A percentile compares a stretch with the other conserved stretches of the same genome.
Conservation (phyloP, 2,329 filamentous ascomycete species). For the Dichotomopilus funicola region DNA sequence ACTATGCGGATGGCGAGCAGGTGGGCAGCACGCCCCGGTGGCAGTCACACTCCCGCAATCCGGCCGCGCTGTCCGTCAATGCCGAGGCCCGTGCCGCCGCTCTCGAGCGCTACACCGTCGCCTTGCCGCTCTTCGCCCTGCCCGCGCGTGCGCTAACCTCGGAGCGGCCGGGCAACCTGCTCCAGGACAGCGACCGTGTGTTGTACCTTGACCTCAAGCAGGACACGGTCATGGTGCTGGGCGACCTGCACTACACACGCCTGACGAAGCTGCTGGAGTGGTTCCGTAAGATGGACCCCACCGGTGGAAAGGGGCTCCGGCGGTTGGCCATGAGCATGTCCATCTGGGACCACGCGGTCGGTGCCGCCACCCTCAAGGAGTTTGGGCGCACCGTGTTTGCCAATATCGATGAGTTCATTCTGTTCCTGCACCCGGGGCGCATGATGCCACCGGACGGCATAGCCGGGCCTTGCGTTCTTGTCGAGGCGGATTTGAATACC, state of each 20-base stretch:
- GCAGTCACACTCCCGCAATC: slow-evolving; percentile 30
- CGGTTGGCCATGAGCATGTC: slow-evolving; percentile 26
- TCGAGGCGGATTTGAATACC: slow-evolving; percentile 16
- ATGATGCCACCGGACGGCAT: slow-evolving; percentile 25
- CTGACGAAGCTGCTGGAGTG: slow-evolving; percentile 21
- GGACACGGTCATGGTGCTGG: slow-evolving; percentile 31
- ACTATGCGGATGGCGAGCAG: slow-evolving; percentile 25
- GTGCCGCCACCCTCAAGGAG: slow-evolving; percentile 22
- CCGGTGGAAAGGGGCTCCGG: slow-evolving; percentile 15
- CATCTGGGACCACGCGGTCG: slow-evolving; percentile 23
- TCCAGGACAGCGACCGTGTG: slow-evolving; percentile 17
- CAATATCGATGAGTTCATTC: slow-evolving; percentile 26
- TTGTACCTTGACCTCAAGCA: slow-evolving; percentile 28
- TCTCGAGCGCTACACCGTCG: slow-evolving; percentile 27
- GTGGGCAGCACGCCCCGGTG: slow-evolving; percentile 21
- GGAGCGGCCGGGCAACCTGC: slow-evolving; percentile 18
- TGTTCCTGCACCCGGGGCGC: slow-evolving; percentile 28
- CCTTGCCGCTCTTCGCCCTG: slow-evolving; percentile 23
- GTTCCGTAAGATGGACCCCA: slow-evolving; percentile 22
- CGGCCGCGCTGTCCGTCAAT: slow-evolving; percentile 28
- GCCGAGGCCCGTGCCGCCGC: slow-evolving; percentile 29
- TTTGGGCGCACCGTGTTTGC: slow-evolving; percentile 21
- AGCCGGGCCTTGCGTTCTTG: slow-evolving; percentile 24
- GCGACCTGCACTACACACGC: slow-evolving; percentile 24
- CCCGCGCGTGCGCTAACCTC: slow-evolving; percentile 2